These are phyloP conservation scores for Clonostachys sp. DNA, from an alignment of 2,329 filamentous ascomycete genomes.

Conservation along the genomic window DNA sequence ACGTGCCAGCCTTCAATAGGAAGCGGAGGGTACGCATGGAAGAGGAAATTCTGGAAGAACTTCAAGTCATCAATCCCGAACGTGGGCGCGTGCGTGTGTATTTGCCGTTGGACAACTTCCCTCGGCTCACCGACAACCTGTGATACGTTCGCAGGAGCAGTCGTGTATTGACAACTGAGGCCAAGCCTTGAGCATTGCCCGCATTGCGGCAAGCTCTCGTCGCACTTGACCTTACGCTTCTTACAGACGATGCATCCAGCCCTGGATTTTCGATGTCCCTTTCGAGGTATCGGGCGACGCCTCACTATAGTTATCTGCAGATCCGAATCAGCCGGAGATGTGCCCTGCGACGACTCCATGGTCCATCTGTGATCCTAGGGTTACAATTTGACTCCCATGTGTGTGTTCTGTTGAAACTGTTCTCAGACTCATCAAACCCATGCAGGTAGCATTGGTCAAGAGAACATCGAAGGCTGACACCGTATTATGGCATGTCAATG, in stretches of 20 bases:
- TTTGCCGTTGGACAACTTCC: too few relatives aligned
- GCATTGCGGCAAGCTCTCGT: slow-evolving; percentile 26
- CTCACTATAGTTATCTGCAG: slow-evolving; percentile 3
- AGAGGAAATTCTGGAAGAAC: slow-evolving; percentile 48
- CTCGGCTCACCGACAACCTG: background rate
- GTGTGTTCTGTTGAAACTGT: too few relatives aligned
- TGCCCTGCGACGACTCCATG: too few relatives aligned
- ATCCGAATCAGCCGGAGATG: too few relatives aligned
- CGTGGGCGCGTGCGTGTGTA: background rate
- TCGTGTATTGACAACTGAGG: slow-evolving; percentile 24
- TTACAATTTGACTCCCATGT: too few relatives aligned
- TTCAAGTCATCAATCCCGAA: slow-evolving; percentile 40
- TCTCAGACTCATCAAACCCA: too few relatives aligned
- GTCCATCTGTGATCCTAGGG: too few relatives aligned
- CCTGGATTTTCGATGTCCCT: slow-evolving; percentile 25
- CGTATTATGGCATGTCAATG: too few relatives aligned
- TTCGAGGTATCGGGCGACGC: slow-evolving; percentile 22
- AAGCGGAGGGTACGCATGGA: slow-evolving; percentile 33
- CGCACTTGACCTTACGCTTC: slow-evolving; percentile 38
- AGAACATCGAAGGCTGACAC: too few relatives aligned
- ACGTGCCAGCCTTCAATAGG: slow-evolving; percentile 26
- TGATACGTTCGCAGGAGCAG: background rate
- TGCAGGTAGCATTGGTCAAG: too few relatives aligned
- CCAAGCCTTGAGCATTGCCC: slow-evolving; percentile 25
- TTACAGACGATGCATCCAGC: slow-evolving; percentile 24